phyloP scores from a whole-genome alignment of 495 filamentous ascomycete species.

The Pseudomonodictys pantanalensis region DNA sequence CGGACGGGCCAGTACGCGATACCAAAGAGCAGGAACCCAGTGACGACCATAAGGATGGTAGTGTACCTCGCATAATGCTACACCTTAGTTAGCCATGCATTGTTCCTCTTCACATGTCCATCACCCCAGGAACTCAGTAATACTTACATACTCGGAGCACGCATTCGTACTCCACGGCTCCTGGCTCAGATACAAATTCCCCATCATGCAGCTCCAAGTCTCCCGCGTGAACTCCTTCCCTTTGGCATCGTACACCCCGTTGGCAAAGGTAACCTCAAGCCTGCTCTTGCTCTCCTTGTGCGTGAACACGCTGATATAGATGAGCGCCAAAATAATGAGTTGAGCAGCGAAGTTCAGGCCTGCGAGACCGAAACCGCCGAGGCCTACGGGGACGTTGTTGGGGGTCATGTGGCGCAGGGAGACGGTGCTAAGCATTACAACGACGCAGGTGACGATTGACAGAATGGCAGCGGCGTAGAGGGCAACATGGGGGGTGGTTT shows the following conservation, averaged over 20 bases:
- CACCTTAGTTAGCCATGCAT: no score
- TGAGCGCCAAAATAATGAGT: background rate
- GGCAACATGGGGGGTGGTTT: background rate
- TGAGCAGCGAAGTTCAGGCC: background rate
- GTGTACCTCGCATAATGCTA: conserved; percentile 10
- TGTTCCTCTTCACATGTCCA: background rate
- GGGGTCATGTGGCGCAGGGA: background rate
- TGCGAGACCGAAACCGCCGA: background rate
- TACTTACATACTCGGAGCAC: conserved; percentile 10
- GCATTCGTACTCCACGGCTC: conserved; percentile 8
- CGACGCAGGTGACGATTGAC: background rate
- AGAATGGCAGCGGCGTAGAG: conserved; percentile 5
- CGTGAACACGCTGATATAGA: background rate
- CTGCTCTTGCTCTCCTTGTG: background rate
- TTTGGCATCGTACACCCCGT: conserved; percentile 1
- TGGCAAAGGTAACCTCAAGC: background rate
- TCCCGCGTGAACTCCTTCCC: conserved; percentile 1
- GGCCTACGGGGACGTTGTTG: background rate
- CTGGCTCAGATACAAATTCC: conserved; percentile 1
- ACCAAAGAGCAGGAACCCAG: background rate
- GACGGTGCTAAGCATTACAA: conserved; percentile 2
- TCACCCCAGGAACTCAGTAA: background rate
- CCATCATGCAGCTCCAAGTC: conserved; percentile 2
- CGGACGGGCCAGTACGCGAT: conserved; percentile 6
- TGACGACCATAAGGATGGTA: background rate